Conservation (phyloP, 192 early-diverging fungal species). For the Podila verticillata region DNA sequence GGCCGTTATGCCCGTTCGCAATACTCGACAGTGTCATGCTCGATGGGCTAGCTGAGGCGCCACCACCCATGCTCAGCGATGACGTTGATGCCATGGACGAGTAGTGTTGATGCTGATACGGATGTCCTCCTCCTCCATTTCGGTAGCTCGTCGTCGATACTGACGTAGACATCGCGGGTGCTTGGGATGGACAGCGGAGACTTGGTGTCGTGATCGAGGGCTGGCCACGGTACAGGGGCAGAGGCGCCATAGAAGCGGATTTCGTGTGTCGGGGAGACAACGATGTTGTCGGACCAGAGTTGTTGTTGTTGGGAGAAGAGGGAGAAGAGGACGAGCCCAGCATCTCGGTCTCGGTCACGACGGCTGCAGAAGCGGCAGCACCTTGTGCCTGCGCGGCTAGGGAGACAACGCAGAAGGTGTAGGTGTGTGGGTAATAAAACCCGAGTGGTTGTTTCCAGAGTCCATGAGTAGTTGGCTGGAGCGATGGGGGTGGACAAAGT, state of each 20-base stretch:
- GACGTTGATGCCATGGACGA: constrained; percentile 26
- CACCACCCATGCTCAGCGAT: not conserved
- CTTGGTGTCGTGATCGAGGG: not conserved
- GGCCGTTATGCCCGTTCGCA: not conserved
- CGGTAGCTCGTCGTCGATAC: not conserved
- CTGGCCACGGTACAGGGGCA: not conserved
- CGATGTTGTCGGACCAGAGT: not conserved
- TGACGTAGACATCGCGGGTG: not conserved
- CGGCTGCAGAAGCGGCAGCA: constrained; percentile 17
- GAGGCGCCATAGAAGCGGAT: not conserved
- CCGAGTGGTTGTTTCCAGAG: no score
- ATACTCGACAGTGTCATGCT: not conserved
- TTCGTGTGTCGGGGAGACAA: not conserved
- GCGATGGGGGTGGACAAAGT: constrained; percentile 54
- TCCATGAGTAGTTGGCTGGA: no score
- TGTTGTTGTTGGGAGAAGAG: not conserved
- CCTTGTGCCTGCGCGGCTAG: constrained; percentile 32
- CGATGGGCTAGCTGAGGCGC: not conserved
- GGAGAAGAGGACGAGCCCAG: no score
- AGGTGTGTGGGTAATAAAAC: constrained; percentile 59
- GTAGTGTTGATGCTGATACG: constrained; percentile 13
- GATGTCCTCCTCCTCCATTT: not conserved
- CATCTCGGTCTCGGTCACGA: constrained; percentile 14
- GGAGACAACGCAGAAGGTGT: constrained; percentile 52
- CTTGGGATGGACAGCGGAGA: not conserved